These are phyloP conservation scores for Penicillium sp. DNA, from an alignment of 2,329 filamentous ascomycete species.

Conservation along the genomic window DNA sequence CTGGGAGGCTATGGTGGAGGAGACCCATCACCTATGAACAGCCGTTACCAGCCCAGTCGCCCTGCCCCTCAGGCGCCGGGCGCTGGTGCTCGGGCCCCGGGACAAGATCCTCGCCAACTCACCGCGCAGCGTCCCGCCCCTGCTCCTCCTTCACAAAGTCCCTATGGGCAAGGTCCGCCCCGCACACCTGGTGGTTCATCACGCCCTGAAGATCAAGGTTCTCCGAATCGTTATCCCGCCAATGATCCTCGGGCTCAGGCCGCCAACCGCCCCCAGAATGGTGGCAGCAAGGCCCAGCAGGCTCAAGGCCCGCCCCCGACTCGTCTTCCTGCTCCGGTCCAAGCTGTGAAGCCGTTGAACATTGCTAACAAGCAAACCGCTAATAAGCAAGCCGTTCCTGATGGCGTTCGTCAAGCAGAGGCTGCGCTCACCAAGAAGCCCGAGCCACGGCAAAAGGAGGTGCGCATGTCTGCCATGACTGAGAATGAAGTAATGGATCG, in stretches of 20 bases:
- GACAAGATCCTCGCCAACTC: slow-evolving; percentile 58
- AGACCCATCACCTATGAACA: slow-evolving; percentile 51
- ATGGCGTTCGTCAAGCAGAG: slow-evolving; percentile 86
- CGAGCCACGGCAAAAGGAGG: slow-evolving; percentile 81
- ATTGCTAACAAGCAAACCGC: slow-evolving; percentile 67
- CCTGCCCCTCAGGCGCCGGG: slow-evolving; percentile 79
- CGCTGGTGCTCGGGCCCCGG: slow-evolving; percentile 54
- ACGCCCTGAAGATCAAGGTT: slow-evolving; percentile 39
- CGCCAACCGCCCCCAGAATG: slow-evolving; percentile 48
- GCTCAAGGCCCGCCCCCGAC: slow-evolving; percentile 56
- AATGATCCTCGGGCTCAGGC: slow-evolving; percentile 44
- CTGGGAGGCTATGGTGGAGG: slow-evolving; percentile 71
- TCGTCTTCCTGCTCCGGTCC: slow-evolving; percentile 62
- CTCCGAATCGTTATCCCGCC: slow-evolving; percentile 39
- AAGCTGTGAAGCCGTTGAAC: slow-evolving; percentile 75
- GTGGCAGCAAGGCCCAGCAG: slow-evolving; percentile 46
- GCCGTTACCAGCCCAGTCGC: slow-evolving; percentile 81
- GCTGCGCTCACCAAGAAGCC: slow-evolving; percentile 82
- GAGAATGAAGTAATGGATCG: slow-evolving; percentile 97
- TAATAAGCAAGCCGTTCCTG: slow-evolving; percentile 53
- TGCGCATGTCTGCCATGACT: slow-evolving; percentile 98
- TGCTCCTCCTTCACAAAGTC: slow-evolving; percentile 61
- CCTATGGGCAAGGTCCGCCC: slow-evolving; percentile 38
- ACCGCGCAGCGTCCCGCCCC: slow-evolving; percentile 82
- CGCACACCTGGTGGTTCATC: slow-evolving; percentile 39